These are phyloP conservation scores for Blastocystis sp. DNA, from an alignment of 352 stramenopile species.

Conservation along the genomic window DNA sequence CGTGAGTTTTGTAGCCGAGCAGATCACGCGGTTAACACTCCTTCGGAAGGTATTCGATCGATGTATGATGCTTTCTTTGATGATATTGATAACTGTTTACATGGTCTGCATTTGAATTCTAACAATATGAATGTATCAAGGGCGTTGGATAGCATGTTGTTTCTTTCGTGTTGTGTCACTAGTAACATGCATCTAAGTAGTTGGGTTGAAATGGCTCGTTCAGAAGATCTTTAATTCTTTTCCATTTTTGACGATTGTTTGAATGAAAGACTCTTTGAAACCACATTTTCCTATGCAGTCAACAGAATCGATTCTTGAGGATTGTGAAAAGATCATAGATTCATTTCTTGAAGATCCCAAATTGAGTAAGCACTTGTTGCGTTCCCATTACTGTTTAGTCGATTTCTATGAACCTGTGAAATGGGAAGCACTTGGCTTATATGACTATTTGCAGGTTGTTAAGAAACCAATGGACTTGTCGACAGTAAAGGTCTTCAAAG, in stretches of 20 bases:
- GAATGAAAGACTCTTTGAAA: background rate
- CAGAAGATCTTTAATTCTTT: background rate
- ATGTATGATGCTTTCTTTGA: constrained; percentile 45
- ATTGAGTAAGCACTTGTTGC: background rate
- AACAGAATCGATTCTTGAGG: background rate
- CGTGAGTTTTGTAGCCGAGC: background rate
- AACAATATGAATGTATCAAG: background rate
- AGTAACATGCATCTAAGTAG: constrained; percentile 47
- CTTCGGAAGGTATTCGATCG: background rate
- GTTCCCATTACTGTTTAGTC: background rate
- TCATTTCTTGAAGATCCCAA: constrained; percentile 13
- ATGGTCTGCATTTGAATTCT: background rate
- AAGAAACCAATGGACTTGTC: constrained; percentile 65
- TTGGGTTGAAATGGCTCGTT: constrained; percentile 44
- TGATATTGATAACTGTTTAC: background rate
- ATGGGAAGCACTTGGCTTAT: constrained; percentile 46
- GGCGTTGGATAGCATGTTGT: constrained; percentile 50
- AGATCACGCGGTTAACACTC: background rate
- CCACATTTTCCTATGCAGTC: background rate
- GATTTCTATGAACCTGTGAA: constrained; percentile 61
- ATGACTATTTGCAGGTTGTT: constrained; percentile 29
- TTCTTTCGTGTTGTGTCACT: constrained; percentile 36
- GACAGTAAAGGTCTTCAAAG: background rate
- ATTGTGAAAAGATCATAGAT: background rate
- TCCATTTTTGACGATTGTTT: background rate